phyloP scores from a whole-genome alignment of 176 grass and related monocot species.

The Hordeum marinum region DNA sequence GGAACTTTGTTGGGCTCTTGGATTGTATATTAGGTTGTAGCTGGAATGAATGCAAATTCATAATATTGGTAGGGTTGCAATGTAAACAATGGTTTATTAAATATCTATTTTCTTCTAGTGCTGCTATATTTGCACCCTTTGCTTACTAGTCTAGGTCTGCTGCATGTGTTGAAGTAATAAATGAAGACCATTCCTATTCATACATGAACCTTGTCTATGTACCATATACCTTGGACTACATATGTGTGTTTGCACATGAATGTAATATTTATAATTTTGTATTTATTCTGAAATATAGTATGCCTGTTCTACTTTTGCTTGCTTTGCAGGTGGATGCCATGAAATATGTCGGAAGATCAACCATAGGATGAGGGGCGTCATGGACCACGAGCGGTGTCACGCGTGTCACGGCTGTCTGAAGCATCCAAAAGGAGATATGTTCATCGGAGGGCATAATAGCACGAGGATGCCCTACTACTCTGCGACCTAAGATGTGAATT shows the following conservation, averaged over 20 bases:
- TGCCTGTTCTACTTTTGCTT: neutral
- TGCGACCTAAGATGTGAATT: neutral
- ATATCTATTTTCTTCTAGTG: neutral
- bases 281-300: neutral
- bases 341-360: neutral
- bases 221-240: no score
- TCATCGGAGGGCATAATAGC: neutral
- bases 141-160: neutral
- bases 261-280: no score
- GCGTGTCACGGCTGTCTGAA: neutral
- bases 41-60: neutral
- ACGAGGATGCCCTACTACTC: neutral
- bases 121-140: neutral
- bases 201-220: neutral
- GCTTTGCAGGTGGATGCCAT: neutral
- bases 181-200: neutral
- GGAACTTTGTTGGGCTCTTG: no score
- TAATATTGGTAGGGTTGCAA: neutral
- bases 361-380: neutral
- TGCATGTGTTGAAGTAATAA: neutral
- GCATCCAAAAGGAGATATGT: neutral
- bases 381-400: neutral
- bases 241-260: no score
- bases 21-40: no score
- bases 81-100: neutral